Base-by-base conservation (phyloP, 108 stramenopile genomes). In the Cyclostephanos tholiformis region DNA sequence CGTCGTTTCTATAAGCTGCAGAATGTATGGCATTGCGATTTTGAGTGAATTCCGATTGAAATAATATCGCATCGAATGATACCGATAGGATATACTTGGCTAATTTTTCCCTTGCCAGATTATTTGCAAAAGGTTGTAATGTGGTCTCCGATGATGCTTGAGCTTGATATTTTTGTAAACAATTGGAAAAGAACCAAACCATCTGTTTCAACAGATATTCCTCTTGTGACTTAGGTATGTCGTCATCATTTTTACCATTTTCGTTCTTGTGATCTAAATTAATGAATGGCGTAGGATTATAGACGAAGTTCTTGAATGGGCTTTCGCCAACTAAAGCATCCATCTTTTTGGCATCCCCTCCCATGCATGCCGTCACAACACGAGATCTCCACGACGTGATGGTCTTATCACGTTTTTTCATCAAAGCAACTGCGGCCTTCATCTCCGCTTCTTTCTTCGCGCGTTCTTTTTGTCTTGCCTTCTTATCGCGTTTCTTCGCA, bases 401-500 rank as follows among this genome's bases (percentile, higher is more conserved):
- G 1, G 82, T 30, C 51, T 86, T 85, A 84, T 92, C 89, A 38
- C 85, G 86, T 62, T 89, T 92, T 72, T 89, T 92, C 49, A 67
- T 62, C 2, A 84, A 82, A 17, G 88, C 88, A 56, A 77, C 68
- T 4, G 89, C 89, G n/a, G 85, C 85, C 73, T 89, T 88, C 51
- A 63, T 72, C 16, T 87, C 87, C 10, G 88, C 87, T 67, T 91
- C 88, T 63, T 83, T 84, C 65, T 81, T 86, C 48, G 63, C 73
- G 43, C 86, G 84, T 72, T 89, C 85, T 50, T 89, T 89, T 36
- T 86, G 75, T 14, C 88, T 82, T 46, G 85, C 80, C 49, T 89
- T 89, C 71, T 88, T 93, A 75, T 93, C 87, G 20, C 88, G 82
- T 63, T 86, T 84, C 56, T 89, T 88, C 49, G 82, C 83, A 19